Evolutionary conservation across 192 early-diverging fungal genomes (phyloP), one percentile per base, ranked within the genome.

Genomic region (Phlyctochytrium arcticum): DNA sequence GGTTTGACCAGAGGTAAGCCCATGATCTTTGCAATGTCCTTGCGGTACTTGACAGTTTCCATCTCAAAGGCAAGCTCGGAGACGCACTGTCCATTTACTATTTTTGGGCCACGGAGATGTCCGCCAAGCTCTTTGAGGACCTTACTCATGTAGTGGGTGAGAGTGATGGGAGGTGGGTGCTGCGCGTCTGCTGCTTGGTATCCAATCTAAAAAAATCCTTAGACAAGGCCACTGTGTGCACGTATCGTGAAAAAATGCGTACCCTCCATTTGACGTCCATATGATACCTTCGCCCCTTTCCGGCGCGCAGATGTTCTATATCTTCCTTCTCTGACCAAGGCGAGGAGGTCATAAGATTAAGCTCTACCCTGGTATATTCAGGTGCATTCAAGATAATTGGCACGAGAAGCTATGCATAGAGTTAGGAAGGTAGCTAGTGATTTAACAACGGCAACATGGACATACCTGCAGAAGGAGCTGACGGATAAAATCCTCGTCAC

Each of bases 191-290:
- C 47, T 10, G 30, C 48, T 54, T 63, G 61, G 49, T 55, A 63
- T 10, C 6, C n/a, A 33, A 63, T 56, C 61, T 63, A 27, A 44
- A 3, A 9, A 27, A 21, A 36, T 1, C 19, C 50, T 19, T 60
- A 7, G 29, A n/a, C 29, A 26, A 39, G 17, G 35, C n/a, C 27
- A 3, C 42, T 1, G 27, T 53, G 19, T 17, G 55, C 19, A 29
- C 17, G 12, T 31, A 21, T 57, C 15, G n/a, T 57, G 5, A n/a
- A n/a, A 36, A 36, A 57, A 0, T 24, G 50, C 50, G 10, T 53
- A 62, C 42, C 55, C 57, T 54, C 65, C 65, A 67, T 10, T 53
- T 67, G 17, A 67, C 47, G 27, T 67, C 65, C 55, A 67, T 59
- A 27, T 57, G 65, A 36, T 49, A 67, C 36, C 48, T 58, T 7